Evolutionary conservation across 257 asterid species (phyloP), one percentile per base, ranked within the genome.

Genomic region (Cynanchum wilfordii): DNA sequence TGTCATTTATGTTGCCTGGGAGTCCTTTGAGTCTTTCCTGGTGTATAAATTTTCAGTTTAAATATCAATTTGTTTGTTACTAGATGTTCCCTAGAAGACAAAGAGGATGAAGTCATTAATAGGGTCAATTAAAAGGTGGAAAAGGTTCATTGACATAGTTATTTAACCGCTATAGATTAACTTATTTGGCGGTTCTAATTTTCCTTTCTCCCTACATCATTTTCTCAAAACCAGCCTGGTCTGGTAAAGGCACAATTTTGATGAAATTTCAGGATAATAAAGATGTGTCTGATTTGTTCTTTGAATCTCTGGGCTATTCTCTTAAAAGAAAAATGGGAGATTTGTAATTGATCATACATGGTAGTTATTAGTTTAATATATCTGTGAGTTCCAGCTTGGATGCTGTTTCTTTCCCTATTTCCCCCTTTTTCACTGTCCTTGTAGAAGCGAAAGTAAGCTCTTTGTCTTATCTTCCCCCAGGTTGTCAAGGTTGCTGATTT

Each of bases 401-500:
- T 19, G 0, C 11, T 25, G 20, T 38, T 6, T 10, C 30, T 47
- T 50, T 5, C 54, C 20, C 17, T 12, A 50, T 50, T 50, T 52
- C 13, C n/a, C n/a, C 49, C 69, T 33, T 17, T 19, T 50, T 10
- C 33, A 67, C 12, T 17, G 17, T 65, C 60, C 36, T 27, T 17
- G 5, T 11, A 30, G 62, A 60, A 12, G 12, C 10, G 20, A 57
- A 66, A 55, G 38, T 57, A 25, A 36, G 67, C 10, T 47, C 55
- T 66, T 33, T 69, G 63, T n/a, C 25, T 49, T 59, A 45, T 49
- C 75, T 44, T 20, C 68, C 73, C 79, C 47, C 87, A 95, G 99
- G 98, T 92, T 75, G 96, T 92, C 57, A 95, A 95, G 85, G 98
- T 95, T 81, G 98, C 96, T 82, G 99, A 95, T 85, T 95, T 95